These are phyloP conservation scores for Coemansia sp. DNA, from an alignment of 192 early-diverging fungal genomes.

Conservation along the genomic window DNA sequence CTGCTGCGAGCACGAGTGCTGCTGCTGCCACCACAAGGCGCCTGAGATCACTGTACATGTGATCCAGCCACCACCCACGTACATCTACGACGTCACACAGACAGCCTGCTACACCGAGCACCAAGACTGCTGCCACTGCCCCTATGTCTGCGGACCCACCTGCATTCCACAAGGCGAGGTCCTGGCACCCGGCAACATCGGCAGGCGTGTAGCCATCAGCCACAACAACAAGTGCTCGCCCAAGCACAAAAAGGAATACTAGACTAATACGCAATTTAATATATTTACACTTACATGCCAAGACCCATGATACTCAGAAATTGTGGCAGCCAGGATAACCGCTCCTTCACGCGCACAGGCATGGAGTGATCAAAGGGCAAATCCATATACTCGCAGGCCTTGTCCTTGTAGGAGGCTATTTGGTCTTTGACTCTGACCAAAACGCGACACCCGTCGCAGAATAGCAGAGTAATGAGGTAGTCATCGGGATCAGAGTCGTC, in stretches of 20 bases:
- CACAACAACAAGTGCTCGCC: conserved; percentile 14
- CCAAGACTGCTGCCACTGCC: conserved; percentile 44
- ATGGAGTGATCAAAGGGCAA: conserved; percentile 36
- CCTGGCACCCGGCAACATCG: conserved; percentile 35
- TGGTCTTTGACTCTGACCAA: conserved; percentile 32
- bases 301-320: conserved; percentile 38
- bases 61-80: conserved; percentile 48
- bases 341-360: conserved; percentile 36
- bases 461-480: conserved; percentile 34
- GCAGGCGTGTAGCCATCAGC: conserved; percentile 24
- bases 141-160: conserved; percentile 47
- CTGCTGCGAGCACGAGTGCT: conserved; percentile 16
- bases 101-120: conserved; percentile 51
- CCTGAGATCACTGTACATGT: conserved; percentile 47
- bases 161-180: conserved; percentile 52
- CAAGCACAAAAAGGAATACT: conserved; percentile 7
- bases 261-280: not conserved
- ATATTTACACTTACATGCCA: conserved; percentile 7
- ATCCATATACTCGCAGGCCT: conserved; percentile 11
- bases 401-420: conserved; percentile 21
- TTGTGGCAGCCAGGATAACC: conserved; percentile 27
- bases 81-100: conserved; percentile 48
- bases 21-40: conserved; percentile 27
- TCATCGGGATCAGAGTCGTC: conserved; percentile 19
- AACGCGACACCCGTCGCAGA: conserved; percentile 45